These are phyloP conservation scores for Scedosporium boydii DNA, from an alignment of 2,329 filamentous ascomycete species.

Conservation along the genomic window DNA sequence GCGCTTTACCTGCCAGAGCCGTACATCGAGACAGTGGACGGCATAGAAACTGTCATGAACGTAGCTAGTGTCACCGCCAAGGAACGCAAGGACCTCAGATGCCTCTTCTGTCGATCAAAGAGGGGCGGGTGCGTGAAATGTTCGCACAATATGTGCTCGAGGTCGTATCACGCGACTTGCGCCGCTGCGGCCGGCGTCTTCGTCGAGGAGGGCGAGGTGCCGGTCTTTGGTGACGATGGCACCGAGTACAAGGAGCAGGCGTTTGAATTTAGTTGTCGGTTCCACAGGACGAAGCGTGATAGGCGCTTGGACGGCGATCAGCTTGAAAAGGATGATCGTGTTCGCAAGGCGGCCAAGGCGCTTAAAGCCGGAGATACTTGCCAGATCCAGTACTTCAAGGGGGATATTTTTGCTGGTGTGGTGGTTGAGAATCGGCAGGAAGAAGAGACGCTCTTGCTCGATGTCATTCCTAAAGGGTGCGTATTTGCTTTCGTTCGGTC, in stretches of 20 bases:
- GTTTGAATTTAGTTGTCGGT: slow-evolving; percentile 89
- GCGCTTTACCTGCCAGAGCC: slow-evolving; percentile 89
- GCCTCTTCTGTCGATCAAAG: slow-evolving; percentile 88
- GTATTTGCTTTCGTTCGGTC: slow-evolving; percentile 43
- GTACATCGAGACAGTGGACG: slow-evolving; percentile 65
- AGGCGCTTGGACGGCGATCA: slow-evolving; percentile 61
- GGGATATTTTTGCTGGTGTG: slow-evolving; percentile 84
- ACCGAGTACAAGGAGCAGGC: slow-evolving; percentile 87
- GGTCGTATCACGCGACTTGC: slow-evolving; percentile 92
- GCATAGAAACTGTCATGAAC: slow-evolving; percentile 66
- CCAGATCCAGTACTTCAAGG: slow-evolving; percentile 74
- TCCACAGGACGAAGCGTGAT: slow-evolving; percentile 81
- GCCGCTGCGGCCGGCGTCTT: slow-evolving; percentile 87
- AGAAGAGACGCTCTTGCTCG: slow-evolving; percentile 69
- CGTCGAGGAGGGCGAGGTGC: slow-evolving; percentile 76
- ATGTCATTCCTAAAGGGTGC: slow-evolving; percentile 68
- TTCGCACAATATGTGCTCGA: slow-evolving; percentile 84
- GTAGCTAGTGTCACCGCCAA: slow-evolving; percentile 74
- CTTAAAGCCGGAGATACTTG: slow-evolving; percentile 68
- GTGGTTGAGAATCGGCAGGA: slow-evolving; percentile 72
- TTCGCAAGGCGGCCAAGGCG: slow-evolving; percentile 57
- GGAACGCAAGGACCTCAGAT: slow-evolving; percentile 83
- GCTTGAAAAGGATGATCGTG: slow-evolving; percentile 60
- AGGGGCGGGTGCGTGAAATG: slow-evolving; percentile 97
- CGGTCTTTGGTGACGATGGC: slow-evolving; percentile 81